Evolutionary conservation across 306 rosid genomes (phyloP).

Genomic region (Citrullus amarus): DNA sequence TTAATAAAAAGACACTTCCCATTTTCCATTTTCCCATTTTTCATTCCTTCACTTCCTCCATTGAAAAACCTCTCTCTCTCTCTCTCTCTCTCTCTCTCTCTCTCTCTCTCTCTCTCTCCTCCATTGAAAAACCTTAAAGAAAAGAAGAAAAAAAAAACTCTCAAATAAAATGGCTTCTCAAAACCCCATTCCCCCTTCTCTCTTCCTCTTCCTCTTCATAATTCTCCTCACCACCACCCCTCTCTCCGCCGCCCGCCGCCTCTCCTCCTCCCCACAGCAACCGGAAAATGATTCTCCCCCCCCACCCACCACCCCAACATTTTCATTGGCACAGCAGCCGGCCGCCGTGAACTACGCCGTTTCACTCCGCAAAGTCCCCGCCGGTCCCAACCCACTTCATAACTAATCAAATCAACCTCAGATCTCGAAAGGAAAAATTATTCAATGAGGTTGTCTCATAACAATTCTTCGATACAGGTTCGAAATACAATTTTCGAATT

Average conservation of each 20-base stretch:
- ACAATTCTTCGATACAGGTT: neutral
- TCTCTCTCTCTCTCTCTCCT: neutral
- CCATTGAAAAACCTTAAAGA: neutral
- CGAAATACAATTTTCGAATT: neutral
- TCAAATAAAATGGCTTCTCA: neutral
- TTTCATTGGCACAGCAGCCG: neutral
- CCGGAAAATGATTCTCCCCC: neutral
- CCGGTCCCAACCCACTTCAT: conserved; percentile 5
- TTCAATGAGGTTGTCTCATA: neutral
- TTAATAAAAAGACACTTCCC: neutral
- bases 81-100: too few species aligned
- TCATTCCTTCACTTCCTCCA: neutral
- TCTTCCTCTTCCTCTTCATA: neutral
- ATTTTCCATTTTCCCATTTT: neutral
- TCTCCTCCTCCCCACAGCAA: neutral
- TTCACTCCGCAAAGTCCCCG: conserved; percentile 3
- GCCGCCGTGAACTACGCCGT: neutral
- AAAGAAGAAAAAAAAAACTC: neutral
- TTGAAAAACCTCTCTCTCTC: neutral
- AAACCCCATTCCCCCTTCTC: neutral
- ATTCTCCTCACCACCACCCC: neutral
- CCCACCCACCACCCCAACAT: neutral
- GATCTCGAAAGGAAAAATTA: neutral
- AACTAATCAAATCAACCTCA: neutral
- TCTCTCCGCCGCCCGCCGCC: neutral